Conservation (phyloP, 768 basidiomycete species). For the Pleurotus tuoliensis region DNA sequence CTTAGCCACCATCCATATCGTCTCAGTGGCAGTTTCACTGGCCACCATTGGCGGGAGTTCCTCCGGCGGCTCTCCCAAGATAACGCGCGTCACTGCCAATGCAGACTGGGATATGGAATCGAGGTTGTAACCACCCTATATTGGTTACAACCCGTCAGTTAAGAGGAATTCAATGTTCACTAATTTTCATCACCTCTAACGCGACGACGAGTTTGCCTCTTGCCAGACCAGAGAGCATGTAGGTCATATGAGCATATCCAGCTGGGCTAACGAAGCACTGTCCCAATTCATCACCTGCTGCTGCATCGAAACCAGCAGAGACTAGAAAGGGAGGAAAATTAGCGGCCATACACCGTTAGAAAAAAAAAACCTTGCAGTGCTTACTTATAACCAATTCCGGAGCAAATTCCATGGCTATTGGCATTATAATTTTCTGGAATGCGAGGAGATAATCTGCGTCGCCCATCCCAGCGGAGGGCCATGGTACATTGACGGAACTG, state of each 20-base stretch:
- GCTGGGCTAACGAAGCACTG: constrained; percentile 87
- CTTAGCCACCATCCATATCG: constrained; percentile 82
- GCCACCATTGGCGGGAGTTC: constrained; percentile 70
- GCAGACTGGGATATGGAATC: constrained; percentile 85
- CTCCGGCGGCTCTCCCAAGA: constrained; percentile 87
- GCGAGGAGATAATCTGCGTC: constrained; percentile 97
- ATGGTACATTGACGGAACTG: constrained; percentile 95
- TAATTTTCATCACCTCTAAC: constrained; percentile 66
- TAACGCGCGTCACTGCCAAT: constrained; percentile 77
- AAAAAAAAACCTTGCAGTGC: constrained; percentile 23
- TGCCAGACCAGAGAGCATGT: constrained; percentile 89
- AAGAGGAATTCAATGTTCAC: background rate
- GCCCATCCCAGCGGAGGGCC: constrained; percentile 84
- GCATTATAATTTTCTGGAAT: constrained; percentile 94
- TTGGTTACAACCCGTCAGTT: background rate
- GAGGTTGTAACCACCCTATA: constrained; percentile 92
- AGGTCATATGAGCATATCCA: constrained; percentile 98
- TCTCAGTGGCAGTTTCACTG: constrained; percentile 80
- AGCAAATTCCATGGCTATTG: constrained; percentile 93
- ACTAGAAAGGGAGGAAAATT: constrained; percentile 43
- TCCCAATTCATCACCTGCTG: constrained; percentile 87
- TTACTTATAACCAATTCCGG: constrained; percentile 94
- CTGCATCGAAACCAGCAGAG: constrained; percentile 97
- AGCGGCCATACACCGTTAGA: background rate
- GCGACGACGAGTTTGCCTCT: constrained; percentile 88